Evolutionary conservation across 2,329 filamentous ascomycete species (phyloP).

Genomic region (Leptographium flavum): DNA sequence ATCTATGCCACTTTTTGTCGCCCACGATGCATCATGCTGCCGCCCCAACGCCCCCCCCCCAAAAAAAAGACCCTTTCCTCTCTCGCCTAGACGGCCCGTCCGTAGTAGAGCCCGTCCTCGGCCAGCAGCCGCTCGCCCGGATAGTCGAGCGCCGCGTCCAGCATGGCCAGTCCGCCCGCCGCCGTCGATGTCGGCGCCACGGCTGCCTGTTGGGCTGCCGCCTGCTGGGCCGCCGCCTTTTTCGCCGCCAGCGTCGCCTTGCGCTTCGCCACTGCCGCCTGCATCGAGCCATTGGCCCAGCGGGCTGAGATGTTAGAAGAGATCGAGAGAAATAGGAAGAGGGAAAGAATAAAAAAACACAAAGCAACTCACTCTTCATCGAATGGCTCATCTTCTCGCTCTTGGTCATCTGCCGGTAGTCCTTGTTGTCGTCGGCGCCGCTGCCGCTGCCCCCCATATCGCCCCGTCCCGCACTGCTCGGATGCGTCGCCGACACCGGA

Average conservation of each 20-base stretch:
- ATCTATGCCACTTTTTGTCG: background rate
- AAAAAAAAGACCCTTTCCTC: background rate
- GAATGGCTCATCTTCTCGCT: conserved; percentile 52
- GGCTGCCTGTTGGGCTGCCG: conserved; percentile 6
- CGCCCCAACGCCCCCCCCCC: background rate
- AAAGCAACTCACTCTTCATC: conserved; percentile 43
- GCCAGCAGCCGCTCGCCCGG: background rate
- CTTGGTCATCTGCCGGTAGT: conserved; percentile 48
- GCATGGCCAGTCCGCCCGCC: background rate
- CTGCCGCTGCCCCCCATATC: conserved; percentile 7
- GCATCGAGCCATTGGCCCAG: conserved; percentile 48
- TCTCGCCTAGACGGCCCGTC: background rate
- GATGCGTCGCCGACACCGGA: background rate
- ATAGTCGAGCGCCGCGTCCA: background rate
- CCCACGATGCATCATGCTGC: background rate
- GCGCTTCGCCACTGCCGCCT: conserved; percentile 43
- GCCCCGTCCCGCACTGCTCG: background rate
- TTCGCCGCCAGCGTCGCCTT: conserved; percentile 46
- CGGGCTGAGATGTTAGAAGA: conserved; percentile 26
- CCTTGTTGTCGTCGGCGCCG: conserved; percentile 29
- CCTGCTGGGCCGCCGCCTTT: conserved; percentile 22
- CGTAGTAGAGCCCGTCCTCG: background rate
- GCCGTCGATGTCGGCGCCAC: background rate
- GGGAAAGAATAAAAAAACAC: background rate
- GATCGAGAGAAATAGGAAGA: conserved; percentile 2